Percentiles rank a stretch among this genome's conserved stretches.
Evolutionary conservation across 805 yeast genomes (phyloP).

Genomic region (Candida tammaniensis): DNA sequence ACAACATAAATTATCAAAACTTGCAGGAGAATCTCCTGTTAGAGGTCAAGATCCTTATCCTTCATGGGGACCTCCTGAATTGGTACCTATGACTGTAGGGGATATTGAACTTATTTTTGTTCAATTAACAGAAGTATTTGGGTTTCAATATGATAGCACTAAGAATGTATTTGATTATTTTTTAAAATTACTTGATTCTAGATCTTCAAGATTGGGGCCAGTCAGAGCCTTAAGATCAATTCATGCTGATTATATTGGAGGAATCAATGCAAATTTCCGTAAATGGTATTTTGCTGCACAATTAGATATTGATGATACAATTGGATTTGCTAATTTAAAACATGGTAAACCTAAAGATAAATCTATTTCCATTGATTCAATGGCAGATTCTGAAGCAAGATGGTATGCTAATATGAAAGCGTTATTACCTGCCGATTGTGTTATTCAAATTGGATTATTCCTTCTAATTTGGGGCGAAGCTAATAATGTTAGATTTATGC

Average conservation of each 20-base stretch:
- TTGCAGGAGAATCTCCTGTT: slow-evolving; percentile 7
- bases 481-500: slow-evolving; percentile 80
- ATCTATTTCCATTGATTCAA: slow-evolving; percentile 11
- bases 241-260: slow-evolving; percentile 77
- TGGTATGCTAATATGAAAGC: slow-evolving; percentile 54
- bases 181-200: slow-evolving; percentile 60
- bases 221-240: slow-evolving; percentile 52
- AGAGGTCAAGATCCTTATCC: slow-evolving; percentile 50
- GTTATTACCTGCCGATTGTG: slow-evolving; percentile 50
- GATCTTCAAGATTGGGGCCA: slow-evolving; percentile 65
- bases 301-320: slow-evolving; percentile 56
- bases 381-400: slow-evolving; percentile 44
- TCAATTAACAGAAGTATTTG: slow-evolving; percentile 53
- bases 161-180: slow-evolving; percentile 66
- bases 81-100: slow-evolving; percentile 46
- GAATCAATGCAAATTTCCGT: slow-evolving; percentile 61
- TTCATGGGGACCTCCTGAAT: slow-evolving; percentile 42
- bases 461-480: slow-evolving; percentile 89
- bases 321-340: slow-evolving; percentile 32
- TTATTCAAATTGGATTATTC: slow-evolving; percentile 65
- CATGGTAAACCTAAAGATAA: slow-evolving; percentile 18
- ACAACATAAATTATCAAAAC: neutral
- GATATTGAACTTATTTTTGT: slow-evolving; percentile 58
- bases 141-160: slow-evolving; percentile 66
- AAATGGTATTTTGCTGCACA: slow-evolving; percentile 79